A percentile compares a stretch with the other conserved stretches of the same genome.
Evolutionary conservation across 805 yeast species (phyloP).

Genomic region (Cyberlindnera lachancei): DNA sequence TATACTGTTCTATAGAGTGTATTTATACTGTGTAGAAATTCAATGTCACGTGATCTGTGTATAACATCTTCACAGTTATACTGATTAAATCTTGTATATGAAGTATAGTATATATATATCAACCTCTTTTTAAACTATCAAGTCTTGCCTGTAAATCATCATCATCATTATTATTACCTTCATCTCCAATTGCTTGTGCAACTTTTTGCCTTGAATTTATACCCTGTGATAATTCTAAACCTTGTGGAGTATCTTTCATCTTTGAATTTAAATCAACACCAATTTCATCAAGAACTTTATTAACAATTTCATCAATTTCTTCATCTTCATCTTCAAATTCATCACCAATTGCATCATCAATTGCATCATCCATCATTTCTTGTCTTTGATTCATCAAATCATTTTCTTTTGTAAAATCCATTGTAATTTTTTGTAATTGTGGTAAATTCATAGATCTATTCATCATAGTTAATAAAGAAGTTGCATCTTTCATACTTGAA

Average conservation of each 20-base stretch:
- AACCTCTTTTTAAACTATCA: conserved; percentile 62
- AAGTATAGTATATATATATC: too few species aligned
- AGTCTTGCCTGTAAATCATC: conserved; percentile 87
- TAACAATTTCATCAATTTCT: conserved; percentile 85
- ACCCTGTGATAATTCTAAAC: conserved; percentile 18
- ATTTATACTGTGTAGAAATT: too few species aligned
- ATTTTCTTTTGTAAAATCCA: conserved; percentile 91
- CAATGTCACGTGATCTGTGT: too few species aligned
- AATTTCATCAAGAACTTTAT: conserved; percentile 89
- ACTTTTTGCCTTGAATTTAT: conserved; percentile 30
- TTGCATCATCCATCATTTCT: conserved; percentile 97
- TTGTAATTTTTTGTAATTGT: conserved; percentile 78
- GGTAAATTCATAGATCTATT: conserved; percentile 88
- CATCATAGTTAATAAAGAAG: conserved; percentile 76
- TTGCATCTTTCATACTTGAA: conserved; percentile 89
- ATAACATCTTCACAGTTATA: neutral
- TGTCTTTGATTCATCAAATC: conserved; percentile 98
- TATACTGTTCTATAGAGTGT: too few species aligned
- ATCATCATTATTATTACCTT: conserved; percentile 48
- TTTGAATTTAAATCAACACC: conserved; percentile 72
- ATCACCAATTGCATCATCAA: conserved; percentile 93
- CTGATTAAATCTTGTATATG: too few species aligned
- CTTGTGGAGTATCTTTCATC: conserved; percentile 39
- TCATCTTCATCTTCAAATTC: conserved; percentile 84
- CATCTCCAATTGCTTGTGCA: conserved; percentile 49